Conservation (phyloP, 495 filamentous ascomycete species). For the Achaetomiella virescens region DNA sequence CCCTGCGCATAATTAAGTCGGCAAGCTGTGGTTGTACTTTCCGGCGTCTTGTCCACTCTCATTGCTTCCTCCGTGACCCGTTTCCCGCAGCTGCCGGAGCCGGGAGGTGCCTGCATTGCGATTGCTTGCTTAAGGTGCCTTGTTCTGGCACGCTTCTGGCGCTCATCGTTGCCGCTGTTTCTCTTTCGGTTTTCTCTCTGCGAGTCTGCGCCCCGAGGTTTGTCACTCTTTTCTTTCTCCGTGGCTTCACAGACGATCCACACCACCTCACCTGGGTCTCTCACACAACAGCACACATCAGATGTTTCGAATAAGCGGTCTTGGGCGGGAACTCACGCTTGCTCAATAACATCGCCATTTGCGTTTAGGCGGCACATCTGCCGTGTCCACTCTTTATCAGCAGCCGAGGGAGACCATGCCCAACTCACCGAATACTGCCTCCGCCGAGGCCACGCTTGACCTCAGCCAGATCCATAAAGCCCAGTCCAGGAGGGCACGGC, state of each 20-base stretch:
- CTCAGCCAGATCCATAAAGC: conserved; percentile 14
- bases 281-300: background rate
- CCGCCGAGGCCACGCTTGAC: conserved; percentile 21
- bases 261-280: background rate
- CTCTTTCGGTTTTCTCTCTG: background rate
- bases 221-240: background rate
- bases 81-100: conserved; percentile 16
- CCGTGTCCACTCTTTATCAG: conserved; percentile 12
- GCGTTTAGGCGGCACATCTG: background rate
- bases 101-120: conserved; percentile 20
- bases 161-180: background rate
- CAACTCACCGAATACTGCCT: conserved; percentile 13
- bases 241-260: background rate
- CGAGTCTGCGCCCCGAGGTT: background rate
- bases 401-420: conserved; percentile 16
- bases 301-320: background rate
- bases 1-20: conserved; percentile 28
- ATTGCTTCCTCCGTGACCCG: conserved; percentile 13
- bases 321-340: background rate
- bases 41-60: conserved; percentile 16
- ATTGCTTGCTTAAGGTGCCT: conserved; percentile 14
- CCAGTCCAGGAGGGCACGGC: conserved; percentile 19
- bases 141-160: conserved; percentile 19
- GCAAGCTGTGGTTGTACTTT: conserved; percentile 23
- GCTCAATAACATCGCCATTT: background rate